Evolutionary conservation across 768 basidiomycete genomes (phyloP).

Genomic region (Lyophyllum semitale): DNA sequence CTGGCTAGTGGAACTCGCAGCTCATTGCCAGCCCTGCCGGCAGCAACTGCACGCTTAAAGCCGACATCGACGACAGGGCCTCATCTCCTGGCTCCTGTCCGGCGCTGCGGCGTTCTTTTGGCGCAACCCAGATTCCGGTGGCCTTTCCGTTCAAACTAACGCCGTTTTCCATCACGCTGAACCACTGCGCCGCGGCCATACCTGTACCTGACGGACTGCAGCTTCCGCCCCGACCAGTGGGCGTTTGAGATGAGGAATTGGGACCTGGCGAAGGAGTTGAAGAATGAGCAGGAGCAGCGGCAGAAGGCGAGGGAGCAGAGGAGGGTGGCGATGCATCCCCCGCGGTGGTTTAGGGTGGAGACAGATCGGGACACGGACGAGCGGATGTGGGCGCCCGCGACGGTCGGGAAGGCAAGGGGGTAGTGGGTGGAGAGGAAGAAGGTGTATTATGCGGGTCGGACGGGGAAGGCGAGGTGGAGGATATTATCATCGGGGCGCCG

Average conservation of each 20-base stretch:
- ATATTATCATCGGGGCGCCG: slow-evolving; percentile 79
- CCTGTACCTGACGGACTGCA: slow-evolving; percentile 88
- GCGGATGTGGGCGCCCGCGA: slow-evolving; percentile 78
- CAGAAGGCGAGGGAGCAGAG: slow-evolving; percentile 83
- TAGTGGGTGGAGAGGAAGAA: slow-evolving; percentile 85
- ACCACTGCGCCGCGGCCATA: slow-evolving; percentile 81
- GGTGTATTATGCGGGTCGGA: slow-evolving; percentile 44
- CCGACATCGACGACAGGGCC: slow-evolving; percentile 59
- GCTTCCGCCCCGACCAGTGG: slow-evolving; percentile 89
- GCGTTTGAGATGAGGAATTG: slow-evolving; percentile 91
- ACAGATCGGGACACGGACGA: slow-evolving; percentile 92
- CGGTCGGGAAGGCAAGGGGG: slow-evolving; percentile 54
- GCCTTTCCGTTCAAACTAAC: slow-evolving; percentile 92
- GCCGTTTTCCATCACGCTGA: slow-evolving; percentile 90
- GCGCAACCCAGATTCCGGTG: slow-evolving; percentile 84
- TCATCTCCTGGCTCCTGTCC: slow-evolving; percentile 52
- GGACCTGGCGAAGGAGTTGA: slow-evolving; percentile 80
- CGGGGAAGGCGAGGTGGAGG: slow-evolving; percentile 65
- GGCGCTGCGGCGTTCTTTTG: slow-evolving; percentile 67
- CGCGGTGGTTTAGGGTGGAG: slow-evolving; percentile 86
- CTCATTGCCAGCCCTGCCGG: slow-evolving; percentile 73
- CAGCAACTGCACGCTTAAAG: slow-evolving; percentile 54
- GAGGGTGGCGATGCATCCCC: slow-evolving; percentile 63
- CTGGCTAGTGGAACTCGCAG: slow-evolving; percentile 94
- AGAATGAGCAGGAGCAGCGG: slow-evolving; percentile 78